Evolutionary conservation across 768 basidiomycete genomes (phyloP), one percentile per base, ranked within the genome.

Genomic region (Amanita jacksonii): DNA sequence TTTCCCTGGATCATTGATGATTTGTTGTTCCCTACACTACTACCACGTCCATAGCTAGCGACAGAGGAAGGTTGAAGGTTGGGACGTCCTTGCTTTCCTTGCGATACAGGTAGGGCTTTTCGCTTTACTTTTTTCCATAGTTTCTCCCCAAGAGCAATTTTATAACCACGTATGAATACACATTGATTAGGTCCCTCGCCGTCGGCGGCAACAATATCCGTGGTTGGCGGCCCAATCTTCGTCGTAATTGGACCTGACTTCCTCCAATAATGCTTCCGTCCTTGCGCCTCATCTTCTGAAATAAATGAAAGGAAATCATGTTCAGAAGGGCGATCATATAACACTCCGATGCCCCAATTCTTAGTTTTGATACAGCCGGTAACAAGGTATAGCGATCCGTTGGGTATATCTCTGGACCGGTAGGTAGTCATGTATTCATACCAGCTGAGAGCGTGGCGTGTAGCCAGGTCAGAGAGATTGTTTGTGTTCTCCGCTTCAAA

Each of bases 341-440:
- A 46, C 12, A 39, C 36, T 7, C 47, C 54, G 25, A 47, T 50
- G 3, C 47, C 52, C 49, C 54, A 52, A 15, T 46, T 43, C 9
- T 18, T 6, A 0, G 51, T 32, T 28, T 55, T 53, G 31, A 53
- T 52, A 8, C 49, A 49, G 2, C 52, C 54, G 7, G 52, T 50
- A 25, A 54, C 40, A 23, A 54, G 49, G 30, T 49, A 51, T 13
- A 54, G 41, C n/a, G 43, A 48, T 8, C 52, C 49, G 18, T 51
- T 52, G 22, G 5, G 28, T 1, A 49, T 38, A 12, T 42, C 39
- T 18, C 48, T 45, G 0, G 48, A 52, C 10, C 42, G 40, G 8
- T 23, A 9, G 18, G 5, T 44, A 20, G 48, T 42, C 15, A 45
- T 28, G 23, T 49, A 49, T 25, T 49, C 36, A 30, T 53, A 55